Percentiles rank a stretch among this genome's conserved stretches.
phyloP scores from a whole-genome alignment of 139 green algal genomes.

The Zygnema cylindricum region DNA sequence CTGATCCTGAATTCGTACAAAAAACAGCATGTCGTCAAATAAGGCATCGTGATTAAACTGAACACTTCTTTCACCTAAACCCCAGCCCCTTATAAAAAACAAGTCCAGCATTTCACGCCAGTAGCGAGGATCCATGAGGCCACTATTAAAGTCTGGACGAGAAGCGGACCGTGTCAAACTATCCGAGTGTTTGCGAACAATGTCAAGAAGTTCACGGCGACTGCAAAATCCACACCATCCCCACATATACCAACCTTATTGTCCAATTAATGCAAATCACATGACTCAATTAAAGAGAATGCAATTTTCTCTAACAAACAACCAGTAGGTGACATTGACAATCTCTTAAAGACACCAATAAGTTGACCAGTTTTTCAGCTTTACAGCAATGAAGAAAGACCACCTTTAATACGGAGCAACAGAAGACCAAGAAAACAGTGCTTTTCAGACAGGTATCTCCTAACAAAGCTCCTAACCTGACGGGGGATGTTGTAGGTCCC shows the following conservation, averaged over 20 bases:
- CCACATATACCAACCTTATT: not conserved
- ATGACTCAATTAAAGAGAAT: too few species aligned
- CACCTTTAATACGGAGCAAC: too few species aligned
- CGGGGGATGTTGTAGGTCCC: too few species aligned
- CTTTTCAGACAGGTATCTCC: too few species aligned
- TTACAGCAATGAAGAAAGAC: too few species aligned
- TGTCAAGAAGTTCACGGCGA: constrained; percentile 40
- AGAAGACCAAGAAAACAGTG: too few species aligned
- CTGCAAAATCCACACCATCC: not conserved
- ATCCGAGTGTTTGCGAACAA: constrained; percentile 53
- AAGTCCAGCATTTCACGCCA: constrained; percentile 51
- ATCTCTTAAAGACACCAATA: too few species aligned
- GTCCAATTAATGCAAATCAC: too few species aligned
- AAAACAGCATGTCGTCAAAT: constrained; percentile 60
- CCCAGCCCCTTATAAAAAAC: constrained; percentile 33
- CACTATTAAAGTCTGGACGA: not conserved
- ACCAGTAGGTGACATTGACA: too few species aligned
- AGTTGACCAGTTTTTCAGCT: too few species aligned
- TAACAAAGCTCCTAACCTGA: too few species aligned
- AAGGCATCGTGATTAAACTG: constrained; percentile 14
- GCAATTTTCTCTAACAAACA: too few species aligned
- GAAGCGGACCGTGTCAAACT: constrained; percentile 8
- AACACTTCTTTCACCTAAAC: not conserved
- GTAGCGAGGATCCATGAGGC: constrained; percentile 32
- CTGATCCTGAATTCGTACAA: constrained; percentile 15